phyloP scores from a whole-genome alignment of 129 eudicot genomes.

The Logfia minima region DNA sequence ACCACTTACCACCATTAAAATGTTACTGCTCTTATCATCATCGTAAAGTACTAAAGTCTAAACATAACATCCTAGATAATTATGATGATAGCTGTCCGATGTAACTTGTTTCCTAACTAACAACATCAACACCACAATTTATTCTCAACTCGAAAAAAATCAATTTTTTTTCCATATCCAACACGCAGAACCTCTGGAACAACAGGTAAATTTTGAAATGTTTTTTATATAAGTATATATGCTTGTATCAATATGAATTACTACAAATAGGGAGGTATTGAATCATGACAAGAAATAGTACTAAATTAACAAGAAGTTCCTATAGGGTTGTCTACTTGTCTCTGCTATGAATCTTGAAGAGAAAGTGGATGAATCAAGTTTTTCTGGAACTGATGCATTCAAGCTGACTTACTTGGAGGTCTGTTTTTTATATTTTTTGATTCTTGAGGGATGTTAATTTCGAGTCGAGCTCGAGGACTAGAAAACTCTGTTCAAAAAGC shows the following conservation, averaged over 20 bases:
- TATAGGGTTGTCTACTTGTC: slow-evolving; percentile 52
- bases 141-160: slow-evolving; percentile 10
- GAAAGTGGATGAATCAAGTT: slow-evolving; percentile 42
- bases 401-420: slow-evolving; percentile 94
- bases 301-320: neutral
- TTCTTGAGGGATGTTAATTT: neutral
- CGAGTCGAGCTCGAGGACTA: too few relatives aligned
- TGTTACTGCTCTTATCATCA: too few relatives aligned
- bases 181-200: slow-evolving; percentile 32
- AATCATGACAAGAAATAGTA: too few relatives aligned
- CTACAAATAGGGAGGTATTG: neutral
- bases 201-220: slow-evolving; percentile 29
- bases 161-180: slow-evolving; percentile 23
- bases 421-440: slow-evolving; percentile 10
- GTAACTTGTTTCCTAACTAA: neutral
- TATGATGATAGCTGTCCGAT: neutral
- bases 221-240: neutral
- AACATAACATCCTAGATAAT: too few relatives aligned
- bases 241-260: neutral
- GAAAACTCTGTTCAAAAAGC: too few relatives aligned
- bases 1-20: too few relatives aligned
- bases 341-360: slow-evolving; percentile 69
- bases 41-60: too few relatives aligned
- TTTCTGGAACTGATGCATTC: slow-evolving; percentile 53
- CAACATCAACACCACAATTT: slow-evolving; percentile 18